Conservation (phyloP, 495 filamentous ascomycete species). For the Xylaria telfairii region DNA sequence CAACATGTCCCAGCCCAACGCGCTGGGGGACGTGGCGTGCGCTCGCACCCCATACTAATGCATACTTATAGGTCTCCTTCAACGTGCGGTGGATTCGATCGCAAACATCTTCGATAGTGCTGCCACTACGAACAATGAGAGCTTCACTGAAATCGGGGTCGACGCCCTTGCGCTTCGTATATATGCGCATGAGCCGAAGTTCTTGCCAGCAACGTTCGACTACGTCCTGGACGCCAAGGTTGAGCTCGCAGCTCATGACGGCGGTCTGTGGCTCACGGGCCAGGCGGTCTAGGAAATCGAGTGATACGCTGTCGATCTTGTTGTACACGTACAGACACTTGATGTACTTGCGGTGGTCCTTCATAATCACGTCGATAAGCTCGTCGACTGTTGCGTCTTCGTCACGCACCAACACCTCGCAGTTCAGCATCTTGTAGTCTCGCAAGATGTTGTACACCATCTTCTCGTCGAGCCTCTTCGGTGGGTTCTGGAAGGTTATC, state of each 20-base stretch:
- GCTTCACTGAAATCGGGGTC: slow-evolving; percentile 93
- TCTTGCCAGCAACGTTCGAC: slow-evolving; percentile 97
- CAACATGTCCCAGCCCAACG: slow-evolving; percentile 84
- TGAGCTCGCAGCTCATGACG: slow-evolving; percentile 98
- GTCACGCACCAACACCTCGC: slow-evolving; percentile 93
- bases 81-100: slow-evolving; percentile 92
- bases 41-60: slow-evolving; percentile 96
- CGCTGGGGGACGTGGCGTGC: slow-evolving; percentile 94
- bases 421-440: slow-evolving; percentile 99
- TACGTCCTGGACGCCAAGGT: slow-evolving; percentile 95
- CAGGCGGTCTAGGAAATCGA: slow-evolving; percentile 90
- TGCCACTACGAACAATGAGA: slow-evolving; percentile 85
- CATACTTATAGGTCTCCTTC: slow-evolving; percentile 99
- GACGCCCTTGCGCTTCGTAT: slow-evolving; percentile 94
- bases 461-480: slow-evolving; percentile 93
- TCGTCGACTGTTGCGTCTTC: slow-evolving; percentile 97
- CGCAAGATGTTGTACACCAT: slow-evolving; percentile 95
- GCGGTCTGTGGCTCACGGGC: slow-evolving; percentile 91
- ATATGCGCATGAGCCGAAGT: slow-evolving; percentile 86
- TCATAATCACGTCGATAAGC: slow-evolving; percentile 99
- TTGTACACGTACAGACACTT: slow-evolving; percentile 97
- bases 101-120: slow-evolving; percentile 95
- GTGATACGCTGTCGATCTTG: slow-evolving; percentile 96
- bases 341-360: slow-evolving; percentile 98
- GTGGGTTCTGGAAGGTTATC: slow-evolving; percentile 89